Evolutionary conservation across 148 eudicot genomes (phyloP).

Genomic region (Bassia scoparia): DNA sequence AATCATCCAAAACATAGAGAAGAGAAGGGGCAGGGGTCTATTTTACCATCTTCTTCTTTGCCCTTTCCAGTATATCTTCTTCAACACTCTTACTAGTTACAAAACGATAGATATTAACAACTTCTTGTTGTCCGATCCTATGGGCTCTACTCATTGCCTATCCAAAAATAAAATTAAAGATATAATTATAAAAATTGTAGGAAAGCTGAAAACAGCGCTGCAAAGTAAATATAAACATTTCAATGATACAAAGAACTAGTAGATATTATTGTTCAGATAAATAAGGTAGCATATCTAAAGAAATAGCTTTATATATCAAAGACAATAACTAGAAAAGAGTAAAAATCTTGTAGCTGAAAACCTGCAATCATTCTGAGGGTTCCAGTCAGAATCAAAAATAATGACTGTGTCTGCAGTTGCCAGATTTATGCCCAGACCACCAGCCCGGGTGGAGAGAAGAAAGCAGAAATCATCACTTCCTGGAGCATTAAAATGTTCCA

Average conservation of each 20-base stretch:
- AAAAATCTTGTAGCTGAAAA: slow-evolving; percentile 20
- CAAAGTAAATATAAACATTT: background rate
- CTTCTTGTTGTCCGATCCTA: slow-evolving; percentile 99
- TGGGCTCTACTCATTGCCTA: slow-evolving; percentile 99
- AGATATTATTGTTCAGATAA: background rate
- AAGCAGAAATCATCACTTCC: slow-evolving; percentile 99
- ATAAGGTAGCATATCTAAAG: background rate
- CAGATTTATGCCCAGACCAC: slow-evolving; percentile 96
- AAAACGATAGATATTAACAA: slow-evolving; percentile 94
- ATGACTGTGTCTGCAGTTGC: slow-evolving; percentile 99
- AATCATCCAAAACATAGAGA: background rate
- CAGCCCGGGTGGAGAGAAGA: slow-evolving; percentile 99
- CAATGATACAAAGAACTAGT: background rate
- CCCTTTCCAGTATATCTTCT: slow-evolving; percentile 98
- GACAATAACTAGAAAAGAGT: background rate
- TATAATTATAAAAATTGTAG: background rate
- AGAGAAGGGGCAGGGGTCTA: slow-evolving; percentile 4
- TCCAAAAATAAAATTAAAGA: background rate
- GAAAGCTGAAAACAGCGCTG: background rate
- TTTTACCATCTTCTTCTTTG: slow-evolving; percentile 97
- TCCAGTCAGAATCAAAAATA: slow-evolving; percentile 99
- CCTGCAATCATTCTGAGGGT: slow-evolving; percentile 99
- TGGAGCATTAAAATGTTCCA: slow-evolving; percentile 99
- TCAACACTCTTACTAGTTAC: slow-evolving; percentile 99
- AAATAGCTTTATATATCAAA: too few relatives aligned